Base-by-base conservation (phyloP, 208 protist species). In the Zelonia costaricensis region DNA sequence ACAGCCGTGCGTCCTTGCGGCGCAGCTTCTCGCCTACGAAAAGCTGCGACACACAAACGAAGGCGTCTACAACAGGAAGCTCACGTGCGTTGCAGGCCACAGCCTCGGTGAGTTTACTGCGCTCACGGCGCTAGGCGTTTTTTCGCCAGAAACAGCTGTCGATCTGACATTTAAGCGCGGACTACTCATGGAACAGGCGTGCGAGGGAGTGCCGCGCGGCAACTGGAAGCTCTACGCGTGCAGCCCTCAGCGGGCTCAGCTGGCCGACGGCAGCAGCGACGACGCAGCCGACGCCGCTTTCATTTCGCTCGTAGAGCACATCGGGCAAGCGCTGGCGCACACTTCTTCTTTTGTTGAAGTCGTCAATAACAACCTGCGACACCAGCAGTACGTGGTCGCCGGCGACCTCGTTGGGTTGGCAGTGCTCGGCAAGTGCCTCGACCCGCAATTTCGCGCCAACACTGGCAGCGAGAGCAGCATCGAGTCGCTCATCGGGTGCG, bases 71-170 rank as follows among this genome's bases (percentile, higher is more conserved):
- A 48, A 77, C 25, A n/a, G n/a, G 16, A 25, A 81, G 36, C 44
- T 80, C 39, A 18, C 57, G 4, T 52, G 49, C 18, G 28, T 94
- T 18, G 85, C 84, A 16, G 91, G 91, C 5, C 91, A 96, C 58
- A 96, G 91, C 56, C 63, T 96, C n/a, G 91, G 91, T 27, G 87
- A 96, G 65, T 92, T 93, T 62, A 86, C 85, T 3, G 91, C 87
- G 6, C 67, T 96, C 1, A 62, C 57, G 42, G 84, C 84, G 0
- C 64, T 92, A 2, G 87, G 84, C 20, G 75, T 93, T 10, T 93
- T 93, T 61, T 69, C 80, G 7, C 76, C 87, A 0, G 83, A 94
- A 55, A 78, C 71, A 6, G 85, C 82, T 5, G 47, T 94, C 16
- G 78, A 92, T 35, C 60, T 96, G 22, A 83, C 79, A 15, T 96